Evolutionary conservation across 2,329 filamentous ascomycete genomes (phyloP).

Genomic region (Colletotrichum sp.): DNA sequence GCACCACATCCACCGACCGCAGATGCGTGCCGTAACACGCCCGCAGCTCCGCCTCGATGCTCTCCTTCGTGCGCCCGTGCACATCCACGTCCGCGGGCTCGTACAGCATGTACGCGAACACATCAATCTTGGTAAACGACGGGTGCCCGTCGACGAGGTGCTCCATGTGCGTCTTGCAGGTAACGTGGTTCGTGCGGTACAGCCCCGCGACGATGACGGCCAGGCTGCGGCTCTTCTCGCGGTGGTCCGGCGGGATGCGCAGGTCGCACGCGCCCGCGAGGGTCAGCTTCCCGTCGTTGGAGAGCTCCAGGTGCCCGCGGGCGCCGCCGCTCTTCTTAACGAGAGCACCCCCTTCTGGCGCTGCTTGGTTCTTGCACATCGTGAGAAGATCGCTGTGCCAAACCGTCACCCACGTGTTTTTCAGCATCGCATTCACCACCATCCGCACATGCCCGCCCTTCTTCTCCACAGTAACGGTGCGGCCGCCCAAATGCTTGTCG

Average conservation of each 20-base stretch:
- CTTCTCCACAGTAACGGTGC: not conserved
- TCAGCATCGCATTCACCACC: not conserved
- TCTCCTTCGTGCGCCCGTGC: not conserved
- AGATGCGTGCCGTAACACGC: slow-evolving; percentile 19
- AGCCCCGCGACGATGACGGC: slow-evolving; percentile 21
- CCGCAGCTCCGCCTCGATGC: slow-evolving; percentile 8
- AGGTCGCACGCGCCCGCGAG: slow-evolving; percentile 20
- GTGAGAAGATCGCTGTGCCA: slow-evolving; percentile 22
- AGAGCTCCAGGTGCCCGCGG: slow-evolving; percentile 10
- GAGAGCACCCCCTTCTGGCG: not conserved
- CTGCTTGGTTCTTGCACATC: not conserved
- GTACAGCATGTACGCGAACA: slow-evolving; percentile 18
- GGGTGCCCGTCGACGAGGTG: not conserved
- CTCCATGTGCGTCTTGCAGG: slow-evolving; percentile 12
- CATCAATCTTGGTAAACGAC: slow-evolving; percentile 15
- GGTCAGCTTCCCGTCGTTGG: slow-evolving; percentile 10
- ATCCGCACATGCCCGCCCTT: not conserved
- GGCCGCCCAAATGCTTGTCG: not conserved
- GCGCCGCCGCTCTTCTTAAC: not conserved
- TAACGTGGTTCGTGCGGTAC: slow-evolving; percentile 11
- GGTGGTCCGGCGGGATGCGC: slow-evolving; percentile 1
- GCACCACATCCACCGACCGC: not conserved
- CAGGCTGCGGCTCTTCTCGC: slow-evolving; percentile 12
- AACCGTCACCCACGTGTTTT: slow-evolving; percentile 9
- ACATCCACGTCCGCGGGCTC: slow-evolving; percentile 4